Conservation (phyloP, 148 eudicot species). For the Talinum fruticosum region DNA sequence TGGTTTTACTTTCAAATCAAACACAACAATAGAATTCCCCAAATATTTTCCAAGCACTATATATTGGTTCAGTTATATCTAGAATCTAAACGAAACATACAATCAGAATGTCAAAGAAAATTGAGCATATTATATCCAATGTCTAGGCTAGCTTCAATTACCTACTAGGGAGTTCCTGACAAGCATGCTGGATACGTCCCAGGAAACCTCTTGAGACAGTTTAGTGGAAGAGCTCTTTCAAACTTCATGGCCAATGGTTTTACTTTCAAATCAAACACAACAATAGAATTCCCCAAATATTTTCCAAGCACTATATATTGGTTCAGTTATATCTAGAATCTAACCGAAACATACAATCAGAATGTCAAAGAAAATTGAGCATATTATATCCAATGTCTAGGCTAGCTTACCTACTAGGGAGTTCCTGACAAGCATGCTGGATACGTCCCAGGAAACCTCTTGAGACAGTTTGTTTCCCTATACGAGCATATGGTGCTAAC, state of each 20-base stretch:
- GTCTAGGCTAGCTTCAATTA: conserved; percentile 21
- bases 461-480: conserved; percentile 47
- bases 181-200: conserved; percentile 43
- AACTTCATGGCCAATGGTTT: not conserved
- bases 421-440: conserved; percentile 43
- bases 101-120: conserved; percentile 3
- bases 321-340: not conserved
- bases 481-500: conserved; percentile 72
- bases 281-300: not conserved
- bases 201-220: conserved; percentile 39
- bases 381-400: not conserved
- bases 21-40: not conserved
- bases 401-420: conserved; percentile 62
- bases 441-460: conserved; percentile 42
- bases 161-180: conserved; percentile 66
- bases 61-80: not conserved
- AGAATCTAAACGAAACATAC: not conserved
- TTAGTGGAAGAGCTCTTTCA: not conserved
- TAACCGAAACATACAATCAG: not conserved
- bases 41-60: not conserved
- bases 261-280: not conserved
- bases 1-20: not conserved
- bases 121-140: not conserved
- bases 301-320: not conserved
- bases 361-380: not conserved